A percentile compares a stretch with the other conserved stretches of the same genome.
Conservation (phyloP, 2,329 filamentous ascomycete genomes). For the Aspergillus terreus region DNA sequence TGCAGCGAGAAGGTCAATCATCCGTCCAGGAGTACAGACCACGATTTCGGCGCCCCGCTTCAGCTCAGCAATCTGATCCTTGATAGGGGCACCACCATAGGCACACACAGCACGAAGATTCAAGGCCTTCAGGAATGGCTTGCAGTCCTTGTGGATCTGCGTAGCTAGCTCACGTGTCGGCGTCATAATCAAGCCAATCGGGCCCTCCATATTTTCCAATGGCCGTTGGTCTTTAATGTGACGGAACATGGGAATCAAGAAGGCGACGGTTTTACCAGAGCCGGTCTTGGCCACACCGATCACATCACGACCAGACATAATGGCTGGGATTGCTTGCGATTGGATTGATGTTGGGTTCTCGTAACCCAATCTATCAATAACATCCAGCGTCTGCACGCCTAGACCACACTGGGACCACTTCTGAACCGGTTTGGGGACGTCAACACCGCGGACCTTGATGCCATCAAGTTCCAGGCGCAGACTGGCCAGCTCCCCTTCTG, state of each 20-base stretch:
- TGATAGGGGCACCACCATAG: slow-evolving; percentile 92
- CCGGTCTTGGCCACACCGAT: slow-evolving; percentile 97
- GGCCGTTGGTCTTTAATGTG: slow-evolving; percentile 93
- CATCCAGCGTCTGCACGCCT: slow-evolving; percentile 79
- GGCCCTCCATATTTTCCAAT: slow-evolving; percentile 78
- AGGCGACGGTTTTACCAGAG: slow-evolving; percentile 95
- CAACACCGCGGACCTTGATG: slow-evolving; percentile 85
- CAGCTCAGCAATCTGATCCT: slow-evolving; percentile 93
- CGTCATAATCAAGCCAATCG: slow-evolving; percentile 84
- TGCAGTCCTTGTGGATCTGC: slow-evolving; percentile 92
- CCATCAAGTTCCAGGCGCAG: slow-evolving; percentile 85
- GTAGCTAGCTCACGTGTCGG: slow-evolving; percentile 90
- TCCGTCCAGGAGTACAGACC: slow-evolving; percentile 88
- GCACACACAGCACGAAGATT: slow-evolving; percentile 84
- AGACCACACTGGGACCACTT: slow-evolving; percentile 97
- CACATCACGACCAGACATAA: slow-evolving; percentile 94
- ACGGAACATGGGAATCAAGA: slow-evolving; percentile 92
- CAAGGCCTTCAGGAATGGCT: slow-evolving; percentile 85
- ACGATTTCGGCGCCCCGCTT: slow-evolving; percentile 94
- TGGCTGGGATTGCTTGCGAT: slow-evolving; percentile 86
- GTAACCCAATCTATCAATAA: slow-evolving; percentile 76
- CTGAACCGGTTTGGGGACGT: slow-evolving; percentile 88
- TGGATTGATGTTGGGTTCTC: slow-evolving; percentile 91
- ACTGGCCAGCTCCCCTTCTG: slow-evolving; percentile 75
- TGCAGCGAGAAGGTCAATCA: slow-evolving; percentile 91